Base-by-base conservation (phyloP, 768 basidiomycete species). In the Auriscalpium vulgare region DNA sequence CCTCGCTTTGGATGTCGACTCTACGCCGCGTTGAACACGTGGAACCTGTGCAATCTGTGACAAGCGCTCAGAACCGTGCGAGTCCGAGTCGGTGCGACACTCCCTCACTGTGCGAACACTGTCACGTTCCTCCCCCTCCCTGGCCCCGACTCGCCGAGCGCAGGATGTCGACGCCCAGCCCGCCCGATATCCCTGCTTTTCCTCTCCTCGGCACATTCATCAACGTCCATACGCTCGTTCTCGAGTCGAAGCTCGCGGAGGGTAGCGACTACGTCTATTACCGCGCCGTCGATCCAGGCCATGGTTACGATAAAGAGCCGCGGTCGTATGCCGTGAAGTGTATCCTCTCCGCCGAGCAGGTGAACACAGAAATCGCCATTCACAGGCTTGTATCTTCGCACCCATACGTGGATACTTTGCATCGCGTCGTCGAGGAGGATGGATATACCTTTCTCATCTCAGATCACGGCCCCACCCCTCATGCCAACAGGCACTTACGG, bases 191-290 rank as follows among this genome's bases (percentile, higher is more conserved):
- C 29, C 29, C 29, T 29, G 29, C 29, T 4, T 29, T 29, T 29
- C 77, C 77, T 37, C 67, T 74, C 60, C 72, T 88, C 59, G 94
- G 94, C 47, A 85, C 86, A 59, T 71, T 82, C 67, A 91, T 98
- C 75, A 91, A 95, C 78, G 78, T 82, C 59, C 85, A 83, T 62
- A 74, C 82, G 49, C 82, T 97, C 56, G 81, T 92, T 70, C 85
- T 98, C 58, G 81, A 88, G 63, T 83, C 88, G 64, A 80, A 94
- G 59, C 82, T 98, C 51, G 95, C 95, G 38, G 82, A 88, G 36
- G 95, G 95, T 11, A 94, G 95, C 19, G 97, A 97, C 67, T 95
- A 95, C 54, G 85, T 94, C 63, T 95, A 97, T 10, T 97, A 95
- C 70, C 87, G 89, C 55, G 95, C 91, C 23, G 75, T 88, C 57